Evolutionary conservation across 1,284 basidiomycete species (phyloP).

Genomic region (Fistulinella cinereoalba): DNA sequence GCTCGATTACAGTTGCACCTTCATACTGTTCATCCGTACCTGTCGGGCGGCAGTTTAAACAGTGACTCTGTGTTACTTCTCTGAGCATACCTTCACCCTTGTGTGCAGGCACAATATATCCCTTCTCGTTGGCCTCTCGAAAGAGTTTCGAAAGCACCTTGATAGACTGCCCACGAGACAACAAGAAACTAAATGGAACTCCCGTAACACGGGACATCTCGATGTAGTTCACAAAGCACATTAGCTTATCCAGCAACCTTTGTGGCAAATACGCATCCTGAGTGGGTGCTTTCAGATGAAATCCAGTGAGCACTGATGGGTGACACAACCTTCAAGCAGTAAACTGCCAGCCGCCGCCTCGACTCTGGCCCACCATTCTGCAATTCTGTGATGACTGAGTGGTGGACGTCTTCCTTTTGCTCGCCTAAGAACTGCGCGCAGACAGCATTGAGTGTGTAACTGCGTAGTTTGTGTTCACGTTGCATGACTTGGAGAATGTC

Average conservation of each 20-base stretch:
- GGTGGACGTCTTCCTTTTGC: constrained; percentile 96
- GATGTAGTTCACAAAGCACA: constrained; percentile 96
- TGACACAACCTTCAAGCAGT: constrained; percentile 82
- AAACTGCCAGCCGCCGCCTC: constrained; percentile 85
- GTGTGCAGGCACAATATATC: constrained; percentile 81
- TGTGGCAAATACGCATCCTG: constrained; percentile 97
- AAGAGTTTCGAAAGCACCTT: constrained; percentile 94
- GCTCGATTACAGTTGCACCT: constrained; percentile 96
- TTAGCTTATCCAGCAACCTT: constrained; percentile 89
- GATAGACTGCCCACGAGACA: constrained; percentile 92
- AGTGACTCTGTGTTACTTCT: neutral
- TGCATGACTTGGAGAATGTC: constrained; percentile 97
- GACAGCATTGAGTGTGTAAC: constrained; percentile 93
- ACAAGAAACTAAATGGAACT: constrained; percentile 93
- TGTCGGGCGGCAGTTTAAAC: constrained; percentile 28
- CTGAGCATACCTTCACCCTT: constrained; percentile 70
- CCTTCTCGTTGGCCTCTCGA: constrained; percentile 84
- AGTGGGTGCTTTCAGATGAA: neutral
- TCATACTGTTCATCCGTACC: constrained; percentile 94
- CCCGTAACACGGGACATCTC: constrained; percentile 97
- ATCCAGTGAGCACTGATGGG: neutral
- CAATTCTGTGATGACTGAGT: constrained; percentile 94
- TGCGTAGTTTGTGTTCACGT: constrained; percentile 91
- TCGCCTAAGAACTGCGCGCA: constrained; percentile 95
- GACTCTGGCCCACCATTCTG: constrained; percentile 95